phyloP scores from a whole-genome alignment of 345 rosid species.

The Eutrema yunnanense region DNA sequence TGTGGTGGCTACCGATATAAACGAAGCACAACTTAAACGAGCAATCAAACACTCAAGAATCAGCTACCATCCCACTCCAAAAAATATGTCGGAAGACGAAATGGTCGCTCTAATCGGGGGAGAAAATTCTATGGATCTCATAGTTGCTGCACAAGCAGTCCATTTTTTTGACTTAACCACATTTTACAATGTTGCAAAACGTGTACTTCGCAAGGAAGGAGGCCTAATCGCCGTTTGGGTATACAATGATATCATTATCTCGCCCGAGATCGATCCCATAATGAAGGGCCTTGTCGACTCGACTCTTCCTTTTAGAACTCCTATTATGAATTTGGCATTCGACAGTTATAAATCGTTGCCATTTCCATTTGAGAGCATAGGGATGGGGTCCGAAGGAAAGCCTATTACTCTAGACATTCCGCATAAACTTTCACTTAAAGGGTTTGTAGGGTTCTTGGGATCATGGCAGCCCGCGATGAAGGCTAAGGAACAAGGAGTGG shows the following conservation, averaged over 20 bases:
- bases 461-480: slow-evolving; percentile 42
- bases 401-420: slow-evolving; percentile 46
- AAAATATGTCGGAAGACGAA: slow-evolving; percentile 20
- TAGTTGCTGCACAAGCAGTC: slow-evolving; percentile 48
- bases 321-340: slow-evolving; percentile 26
- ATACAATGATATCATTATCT: slow-evolving; percentile 40
- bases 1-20: slow-evolving; percentile 28
- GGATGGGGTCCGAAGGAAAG: slow-evolving; percentile 50
- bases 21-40: slow-evolving; percentile 21
- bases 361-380: slow-evolving; percentile 50
- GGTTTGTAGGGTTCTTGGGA: slow-evolving; percentile 38
- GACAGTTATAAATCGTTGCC: slow-evolving; percentile 45
- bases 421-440: slow-evolving; percentile 43
- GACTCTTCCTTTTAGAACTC: slow-evolving; percentile 45
- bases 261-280: slow-evolving; percentile 41
- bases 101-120: slow-evolving; percentile 24
- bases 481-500: slow-evolving; percentile 61
- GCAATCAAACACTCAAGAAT: slow-evolving; percentile 24
- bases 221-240: slow-evolving; percentile 57
- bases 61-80: slow-evolving; percentile 29
- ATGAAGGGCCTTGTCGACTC: slow-evolving; percentile 42
- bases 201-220: slow-evolving; percentile 49
- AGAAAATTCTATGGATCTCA: slow-evolving; percentile 29
- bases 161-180: slow-evolving; percentile 53
- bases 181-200: slow-evolving; percentile 44